Percentiles rank a stretch among this genome's conserved stretches.
Evolutionary conservation across 2,329 filamentous ascomycete genomes (phyloP).

Genomic region (Verticillium nonalfalfae): DNA sequence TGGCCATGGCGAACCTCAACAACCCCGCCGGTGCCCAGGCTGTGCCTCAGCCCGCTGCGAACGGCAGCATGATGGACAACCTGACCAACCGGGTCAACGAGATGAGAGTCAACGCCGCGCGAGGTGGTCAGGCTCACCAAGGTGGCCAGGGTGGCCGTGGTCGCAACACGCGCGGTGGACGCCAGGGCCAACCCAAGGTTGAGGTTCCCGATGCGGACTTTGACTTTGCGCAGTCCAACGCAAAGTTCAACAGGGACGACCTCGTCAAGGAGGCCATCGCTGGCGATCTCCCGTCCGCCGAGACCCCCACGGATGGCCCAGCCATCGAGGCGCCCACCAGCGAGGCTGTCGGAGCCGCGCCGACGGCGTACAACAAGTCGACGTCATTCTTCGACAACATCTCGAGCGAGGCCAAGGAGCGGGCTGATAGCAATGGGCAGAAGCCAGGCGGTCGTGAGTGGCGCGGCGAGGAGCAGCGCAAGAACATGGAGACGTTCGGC

Average conservation of each 20-base stretch:
- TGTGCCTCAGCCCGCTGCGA: constrained; percentile 14
- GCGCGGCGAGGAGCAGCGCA: constrained; percentile 86
- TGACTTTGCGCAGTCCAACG: constrained; percentile 65
- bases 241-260: constrained; percentile 41
- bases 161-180: constrained; percentile 35
- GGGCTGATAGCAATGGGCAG: constrained; percentile 63
- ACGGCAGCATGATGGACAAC: constrained; percentile 56
- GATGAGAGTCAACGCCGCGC: constrained; percentile 61
- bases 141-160: constrained; percentile 37
- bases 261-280: constrained; percentile 84
- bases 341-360: constrained; percentile 33
- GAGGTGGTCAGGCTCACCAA: constrained; percentile 35
- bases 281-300: constrained; percentile 51
- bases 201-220: constrained; percentile 89
- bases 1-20: constrained; percentile 69
- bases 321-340: constrained; percentile 19
- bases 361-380: constrained; percentile 74
- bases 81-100: constrained; percentile 69
- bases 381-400: constrained; percentile 98
- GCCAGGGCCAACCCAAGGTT: constrained; percentile 55
- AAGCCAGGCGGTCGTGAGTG: constrained; percentile 78
- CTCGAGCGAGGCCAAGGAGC: constrained; percentile 85
- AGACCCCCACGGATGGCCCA: constrained; percentile 27
- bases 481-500: constrained; percentile 96
- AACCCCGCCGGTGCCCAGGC: constrained; percentile 21